phyloP scores from a whole-genome alignment of 805 yeast species.

The Ogataea saltuana region DNA sequence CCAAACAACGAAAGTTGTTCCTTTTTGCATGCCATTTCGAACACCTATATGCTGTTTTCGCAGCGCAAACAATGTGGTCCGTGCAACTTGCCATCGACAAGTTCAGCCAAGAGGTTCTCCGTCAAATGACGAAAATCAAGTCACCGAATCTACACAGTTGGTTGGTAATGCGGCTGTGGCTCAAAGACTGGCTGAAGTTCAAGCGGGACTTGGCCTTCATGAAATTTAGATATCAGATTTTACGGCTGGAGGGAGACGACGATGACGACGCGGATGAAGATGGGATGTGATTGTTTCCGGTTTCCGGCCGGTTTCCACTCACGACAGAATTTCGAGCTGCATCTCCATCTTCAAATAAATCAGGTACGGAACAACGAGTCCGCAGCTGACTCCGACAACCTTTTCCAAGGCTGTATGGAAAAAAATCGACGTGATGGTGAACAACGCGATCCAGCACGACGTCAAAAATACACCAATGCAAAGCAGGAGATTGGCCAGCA shows the following conservation, averaged over 20 bases:
- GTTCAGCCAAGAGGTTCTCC: slow-evolving; percentile 1
- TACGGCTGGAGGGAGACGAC: slow-evolving; percentile 8
- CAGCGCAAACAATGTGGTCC: slow-evolving; percentile 1
- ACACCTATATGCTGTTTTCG: slow-evolving; percentile 4
- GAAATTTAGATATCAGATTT: slow-evolving; percentile 11
- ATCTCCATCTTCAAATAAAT: slow-evolving; percentile 23
- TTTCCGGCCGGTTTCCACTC: not conserved
- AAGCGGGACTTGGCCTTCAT: slow-evolving; percentile 10
- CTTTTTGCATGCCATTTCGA: slow-evolving; percentile 2
- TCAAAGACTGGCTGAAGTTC: slow-evolving; percentile 15
- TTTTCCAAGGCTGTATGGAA: slow-evolving; percentile 52
- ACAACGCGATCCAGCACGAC: slow-evolving; percentile 41
- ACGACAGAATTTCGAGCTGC: slow-evolving; percentile 14
- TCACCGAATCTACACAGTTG: slow-evolving; percentile 14
- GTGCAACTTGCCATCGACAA: slow-evolving; percentile 2
- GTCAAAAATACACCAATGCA: slow-evolving; percentile 18
- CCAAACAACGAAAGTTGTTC: not conserved
- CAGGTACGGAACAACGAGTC: slow-evolving; percentile 36
- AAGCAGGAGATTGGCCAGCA: not conserved
- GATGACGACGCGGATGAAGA: slow-evolving; percentile 5
- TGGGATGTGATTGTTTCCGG: not conserved
- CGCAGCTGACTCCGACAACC: slow-evolving; percentile 43
- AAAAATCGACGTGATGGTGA: slow-evolving; percentile 46
- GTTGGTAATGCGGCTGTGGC: slow-evolving; percentile 14
- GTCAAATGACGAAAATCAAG: not conserved